Conservation (phyloP, 306 rosid species). For the Citrullus mucosospermus region DNA sequence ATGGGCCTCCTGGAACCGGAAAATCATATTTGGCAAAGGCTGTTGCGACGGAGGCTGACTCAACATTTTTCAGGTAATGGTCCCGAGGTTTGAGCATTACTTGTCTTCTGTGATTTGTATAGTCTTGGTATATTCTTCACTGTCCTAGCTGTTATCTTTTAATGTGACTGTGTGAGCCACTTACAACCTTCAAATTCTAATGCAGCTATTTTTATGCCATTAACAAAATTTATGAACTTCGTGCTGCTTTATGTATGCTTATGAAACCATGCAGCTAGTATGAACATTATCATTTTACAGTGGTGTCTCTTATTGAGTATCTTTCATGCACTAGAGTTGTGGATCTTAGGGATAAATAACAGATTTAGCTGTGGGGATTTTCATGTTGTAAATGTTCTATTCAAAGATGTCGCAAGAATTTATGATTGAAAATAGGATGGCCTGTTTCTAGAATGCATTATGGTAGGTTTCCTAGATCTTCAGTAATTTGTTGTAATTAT, state of each 20-base stretch:
- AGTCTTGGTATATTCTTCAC: background rate
- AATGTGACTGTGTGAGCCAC: background rate
- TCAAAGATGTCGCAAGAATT: background rate
- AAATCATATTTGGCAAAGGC: constrained; percentile 99
- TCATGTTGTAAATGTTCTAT: background rate
- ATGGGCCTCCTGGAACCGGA: constrained; percentile 98
- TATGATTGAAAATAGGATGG: background rate
- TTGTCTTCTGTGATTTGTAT: background rate
- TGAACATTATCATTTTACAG: background rate
- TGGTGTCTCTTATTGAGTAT: background rate
- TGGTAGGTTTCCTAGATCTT: background rate
- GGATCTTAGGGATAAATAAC: background rate
- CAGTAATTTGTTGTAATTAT: background rate
- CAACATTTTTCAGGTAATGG: constrained; percentile 86
- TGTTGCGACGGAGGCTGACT: constrained; percentile 97
- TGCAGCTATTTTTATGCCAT: background rate
- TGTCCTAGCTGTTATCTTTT: background rate
- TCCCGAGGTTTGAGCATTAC: background rate
- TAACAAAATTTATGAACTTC: background rate
- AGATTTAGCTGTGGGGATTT: background rate
- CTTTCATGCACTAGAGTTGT: background rate
- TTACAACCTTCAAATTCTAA: background rate
- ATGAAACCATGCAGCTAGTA: background rate
- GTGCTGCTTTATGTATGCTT: background rate
- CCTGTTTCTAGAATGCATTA: background rate